phyloP scores from a whole-genome alignment of 2,329 filamentous ascomycete species.

The Aspergillus tamarii region DNA sequence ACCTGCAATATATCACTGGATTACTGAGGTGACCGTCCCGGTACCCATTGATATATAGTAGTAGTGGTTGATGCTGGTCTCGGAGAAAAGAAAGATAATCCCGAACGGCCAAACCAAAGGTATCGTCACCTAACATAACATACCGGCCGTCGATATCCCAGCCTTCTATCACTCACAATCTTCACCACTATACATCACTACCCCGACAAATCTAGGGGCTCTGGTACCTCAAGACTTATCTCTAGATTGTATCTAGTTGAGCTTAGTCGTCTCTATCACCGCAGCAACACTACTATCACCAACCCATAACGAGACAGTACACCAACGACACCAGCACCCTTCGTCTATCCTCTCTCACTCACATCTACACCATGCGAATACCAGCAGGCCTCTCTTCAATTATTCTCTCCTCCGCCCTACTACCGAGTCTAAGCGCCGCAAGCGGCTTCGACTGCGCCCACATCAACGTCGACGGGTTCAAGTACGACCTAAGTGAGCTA shows the following conservation, averaged over 20 bases:
- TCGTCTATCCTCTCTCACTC: not conserved
- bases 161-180: not conserved
- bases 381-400: slow-evolving; percentile 24
- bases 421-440: slow-evolving; percentile 34
- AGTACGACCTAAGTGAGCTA: slow-evolving; percentile 44
- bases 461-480: slow-evolving; percentile 39
- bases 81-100: slow-evolving; percentile 31
- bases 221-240: not conserved
- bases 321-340: not conserved
- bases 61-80: slow-evolving; percentile 6
- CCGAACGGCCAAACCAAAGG: slow-evolving; percentile 22
- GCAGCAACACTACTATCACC: not conserved
- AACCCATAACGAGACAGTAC: not conserved
- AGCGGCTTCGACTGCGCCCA: slow-evolving; percentile 42
- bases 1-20: not conserved
- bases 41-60: not conserved
- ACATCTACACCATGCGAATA: slow-evolving; percentile 36
- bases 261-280: not conserved
- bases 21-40: not conserved
- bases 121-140: slow-evolving; percentile 20
- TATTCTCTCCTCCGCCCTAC: slow-evolving; percentile 32
- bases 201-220: not conserved
- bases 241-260: not conserved
- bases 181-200: not conserved
- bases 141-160: slow-evolving; percentile 9